Conservation (phyloP, 352 stramenopile genomes). For the Blastocystis sp. region DNA sequence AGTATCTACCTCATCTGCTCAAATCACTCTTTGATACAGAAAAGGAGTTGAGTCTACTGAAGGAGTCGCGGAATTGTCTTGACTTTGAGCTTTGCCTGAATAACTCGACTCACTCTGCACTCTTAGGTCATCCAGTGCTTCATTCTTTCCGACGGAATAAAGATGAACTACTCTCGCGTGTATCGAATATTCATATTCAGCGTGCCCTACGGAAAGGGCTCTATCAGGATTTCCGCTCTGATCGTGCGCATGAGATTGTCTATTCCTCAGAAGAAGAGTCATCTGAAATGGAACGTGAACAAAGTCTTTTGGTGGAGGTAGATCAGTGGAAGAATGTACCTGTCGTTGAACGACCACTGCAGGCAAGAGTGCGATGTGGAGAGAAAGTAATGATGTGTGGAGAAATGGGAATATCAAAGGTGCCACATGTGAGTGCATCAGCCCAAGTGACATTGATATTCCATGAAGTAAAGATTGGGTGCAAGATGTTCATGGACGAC, state of each 20-base stretch:
- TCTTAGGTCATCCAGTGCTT: not conserved
- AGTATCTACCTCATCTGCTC: slow-evolving; percentile 8
- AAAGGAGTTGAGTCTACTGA: not conserved
- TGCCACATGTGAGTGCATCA: not conserved
- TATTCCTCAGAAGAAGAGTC: not conserved
- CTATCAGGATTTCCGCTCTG: not conserved
- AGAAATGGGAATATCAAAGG: not conserved
- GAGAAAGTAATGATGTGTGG: not conserved
- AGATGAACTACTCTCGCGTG: not conserved
- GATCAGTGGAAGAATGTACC: not conserved
- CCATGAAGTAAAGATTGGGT: not conserved
- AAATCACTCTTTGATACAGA: not conserved
- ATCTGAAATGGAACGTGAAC: not conserved
- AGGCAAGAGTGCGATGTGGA: not conserved
- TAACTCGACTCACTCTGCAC: not conserved
- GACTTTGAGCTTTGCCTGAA: not conserved
- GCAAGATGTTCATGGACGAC: not conserved
- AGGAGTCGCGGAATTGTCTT: not conserved
- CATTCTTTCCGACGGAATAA: not conserved
- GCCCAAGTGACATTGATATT: not conserved
- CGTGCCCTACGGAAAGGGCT: not conserved
- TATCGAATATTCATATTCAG: not conserved
- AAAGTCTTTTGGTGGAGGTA: not conserved
- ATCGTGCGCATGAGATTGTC: not conserved
- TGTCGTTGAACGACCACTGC: not conserved